Evolutionary conservation across 129 eudicot genomes (phyloP).

Genomic region (Artemisia annua): DNA sequence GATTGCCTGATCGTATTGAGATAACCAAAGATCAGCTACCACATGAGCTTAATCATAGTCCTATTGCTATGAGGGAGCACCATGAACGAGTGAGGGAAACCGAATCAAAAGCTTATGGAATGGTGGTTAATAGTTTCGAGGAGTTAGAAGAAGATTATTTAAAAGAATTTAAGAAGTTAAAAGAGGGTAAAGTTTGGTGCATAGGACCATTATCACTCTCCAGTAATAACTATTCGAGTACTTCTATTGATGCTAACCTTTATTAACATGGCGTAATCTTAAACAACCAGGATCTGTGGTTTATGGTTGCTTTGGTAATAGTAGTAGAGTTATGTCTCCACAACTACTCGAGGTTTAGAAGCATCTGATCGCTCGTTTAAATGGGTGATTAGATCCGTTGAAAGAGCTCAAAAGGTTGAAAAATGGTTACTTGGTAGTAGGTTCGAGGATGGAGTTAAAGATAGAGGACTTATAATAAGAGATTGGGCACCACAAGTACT

Average conservation of each 20-base stretch:
- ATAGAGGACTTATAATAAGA: slow-evolving; percentile 49
- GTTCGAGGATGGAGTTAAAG: slow-evolving; percentile 44
- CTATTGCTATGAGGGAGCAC: no score
- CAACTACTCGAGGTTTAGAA: no score
- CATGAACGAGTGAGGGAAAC: slow-evolving; percentile 26
- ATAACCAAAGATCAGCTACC: no score
- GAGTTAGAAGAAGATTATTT: slow-evolving; percentile 61
- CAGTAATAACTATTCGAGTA: no score
- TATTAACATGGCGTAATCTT: no score
- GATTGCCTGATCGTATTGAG: no score
- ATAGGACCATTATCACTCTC: slow-evolving; percentile 32
- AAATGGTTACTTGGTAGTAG: slow-evolving; percentile 45
- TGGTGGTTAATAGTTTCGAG: slow-evolving; percentile 55
- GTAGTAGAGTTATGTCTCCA: no score
- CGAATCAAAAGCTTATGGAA: slow-evolving; percentile 40
- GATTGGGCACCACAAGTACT: slow-evolving; percentile 71
- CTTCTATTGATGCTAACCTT: no score
- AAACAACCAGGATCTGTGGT: no score
- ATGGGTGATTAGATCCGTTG: slow-evolving; percentile 53
- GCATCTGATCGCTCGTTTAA: no score
- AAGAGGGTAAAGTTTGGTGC: slow-evolving; percentile 57
- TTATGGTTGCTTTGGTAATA: no score
- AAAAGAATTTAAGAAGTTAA: slow-evolving; percentile 37
- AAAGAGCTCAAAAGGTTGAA: slow-evolving; percentile 41
- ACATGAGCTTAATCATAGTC: no score